Percentiles rank a stretch among this genome's conserved stretches.
phyloP scores from a whole-genome alignment of 495 filamentous ascomycete genomes.

The Aspergillus baeticus region DNA sequence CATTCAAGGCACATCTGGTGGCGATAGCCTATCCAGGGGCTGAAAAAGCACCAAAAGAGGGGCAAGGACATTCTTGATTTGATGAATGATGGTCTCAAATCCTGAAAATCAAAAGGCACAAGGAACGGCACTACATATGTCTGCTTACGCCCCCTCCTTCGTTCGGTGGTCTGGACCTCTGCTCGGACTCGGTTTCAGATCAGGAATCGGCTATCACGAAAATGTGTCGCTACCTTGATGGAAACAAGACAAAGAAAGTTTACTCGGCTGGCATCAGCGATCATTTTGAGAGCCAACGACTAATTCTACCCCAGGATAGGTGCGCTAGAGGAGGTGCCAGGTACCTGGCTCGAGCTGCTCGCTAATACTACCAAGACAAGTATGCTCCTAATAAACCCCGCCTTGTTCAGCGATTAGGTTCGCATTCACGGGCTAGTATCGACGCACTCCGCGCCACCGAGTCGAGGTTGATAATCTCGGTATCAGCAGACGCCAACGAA shows the following conservation, averaged over 20 bases:
- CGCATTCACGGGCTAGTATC: no score
- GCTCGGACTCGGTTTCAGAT: background rate
- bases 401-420: no score
- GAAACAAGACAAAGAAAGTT: background rate
- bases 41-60: background rate
- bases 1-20: background rate
- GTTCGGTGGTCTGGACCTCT: background rate
- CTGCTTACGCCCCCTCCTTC: background rate
- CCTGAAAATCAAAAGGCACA: background rate
- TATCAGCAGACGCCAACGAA: no score
- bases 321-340: background rate
- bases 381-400: no score
- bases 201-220: background rate
- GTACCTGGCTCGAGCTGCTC: conserved; percentile 1
- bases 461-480: no score
- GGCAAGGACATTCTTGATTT: background rate
- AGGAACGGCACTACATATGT: background rate
- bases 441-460: no score
- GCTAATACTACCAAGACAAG: background rate
- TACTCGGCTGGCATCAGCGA: background rate
- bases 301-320: background rate
- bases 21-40: conserved; percentile 3
- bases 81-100: background rate
- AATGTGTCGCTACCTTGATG: background rate
- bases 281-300: background rate